Evolutionary conservation across 768 basidiomycete genomes (phyloP), one percentile per base, ranked within the genome.

Genomic region (Mycena haematopus): DNA sequence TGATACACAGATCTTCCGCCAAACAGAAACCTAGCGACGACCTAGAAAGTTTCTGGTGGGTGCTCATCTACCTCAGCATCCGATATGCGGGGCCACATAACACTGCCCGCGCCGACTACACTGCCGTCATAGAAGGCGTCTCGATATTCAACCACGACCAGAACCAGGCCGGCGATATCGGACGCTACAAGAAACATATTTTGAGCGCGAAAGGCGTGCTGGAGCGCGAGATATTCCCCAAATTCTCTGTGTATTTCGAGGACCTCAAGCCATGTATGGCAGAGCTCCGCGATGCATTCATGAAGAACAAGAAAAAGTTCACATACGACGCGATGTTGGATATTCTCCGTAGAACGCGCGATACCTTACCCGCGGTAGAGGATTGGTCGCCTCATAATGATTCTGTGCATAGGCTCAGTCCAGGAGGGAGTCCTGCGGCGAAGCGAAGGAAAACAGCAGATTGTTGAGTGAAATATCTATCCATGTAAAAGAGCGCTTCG

Each of bases 1-100:
- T 62, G n/a, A 36, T 31, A 8, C 44, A 44, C 51, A 50, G 62
- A 9, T 52, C 55, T 11, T 63, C 50, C 56, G 38, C 25, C 22
- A 24, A 24, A 38, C 62, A 57, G 19, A 57, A 58, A 35, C 50
- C 62, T 6, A 57, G 50, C 35, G 51, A 56, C 55, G 55, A 62
- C 27, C 49, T 57, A 8, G 42, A 57, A 35, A 52, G 50, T 15
- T 57, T 63, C 56, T 52, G 44, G 25, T 63, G 51, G 51, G 55
- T 63, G 17, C 50, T 63, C n/a, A 31, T 58, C n/a, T 63, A 63
- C 25, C 17, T 63, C 0, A 46, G 56, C 27, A 31, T 63, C 19
- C 49, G 62, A 14, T 62, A 57, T 50, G 61, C 61, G 9, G 61
- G 55, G n/a, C 62, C 62, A 0, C 8, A 58, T 25, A 53, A 57